Evolutionary conservation across 768 basidiomycete species (phyloP), one percentile per base, ranked within the genome.

Genomic region (Rhizopogon vulgaris): DNA sequence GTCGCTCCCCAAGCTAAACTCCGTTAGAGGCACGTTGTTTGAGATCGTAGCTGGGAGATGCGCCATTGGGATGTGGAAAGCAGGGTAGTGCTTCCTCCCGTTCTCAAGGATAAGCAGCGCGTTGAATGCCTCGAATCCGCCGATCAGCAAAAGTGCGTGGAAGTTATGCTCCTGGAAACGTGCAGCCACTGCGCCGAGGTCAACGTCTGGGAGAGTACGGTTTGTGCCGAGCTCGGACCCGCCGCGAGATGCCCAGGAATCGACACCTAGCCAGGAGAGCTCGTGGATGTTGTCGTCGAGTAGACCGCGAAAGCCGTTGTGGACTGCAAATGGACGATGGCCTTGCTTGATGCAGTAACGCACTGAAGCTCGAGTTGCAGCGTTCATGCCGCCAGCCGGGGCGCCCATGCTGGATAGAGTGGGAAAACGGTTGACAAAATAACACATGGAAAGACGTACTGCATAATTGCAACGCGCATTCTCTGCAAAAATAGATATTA

Each of bases 221-320:
- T 98, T 98, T 28, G 96, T 98, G 17, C 96, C 96, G 14, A 99
- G 83, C 68, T 99, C 96, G 24, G 94, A 97, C 10, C 96, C 96
- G 53, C 96, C 96, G 24, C 94, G 87, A 10, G 89, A 84, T 68
- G 88, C 89, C 96, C 95, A 99, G 38, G 85, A 85, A 66, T 99
- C 96, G 41, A 98, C 96, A 24, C 91, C 88, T 28, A 99, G 85
- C 96, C 96, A 98, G 7, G 91, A 84, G 11, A 94, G 81, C 60
- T 92, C 87, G 56, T 81, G 75, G 47, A 98, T 72, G 62, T 84
- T 84, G 71, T 94, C 92, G 52, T 97, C 90, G 36, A 99, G 80
- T 5, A 99, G 78, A 34, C 96, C 96, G 43, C 84, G 84, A 78
- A 98, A 98, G 14, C 96, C 95, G 63, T 97, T 99, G 73, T 95